Conservation (phyloP, 306 rosid species). For the Lathyrus aphaca region DNA sequence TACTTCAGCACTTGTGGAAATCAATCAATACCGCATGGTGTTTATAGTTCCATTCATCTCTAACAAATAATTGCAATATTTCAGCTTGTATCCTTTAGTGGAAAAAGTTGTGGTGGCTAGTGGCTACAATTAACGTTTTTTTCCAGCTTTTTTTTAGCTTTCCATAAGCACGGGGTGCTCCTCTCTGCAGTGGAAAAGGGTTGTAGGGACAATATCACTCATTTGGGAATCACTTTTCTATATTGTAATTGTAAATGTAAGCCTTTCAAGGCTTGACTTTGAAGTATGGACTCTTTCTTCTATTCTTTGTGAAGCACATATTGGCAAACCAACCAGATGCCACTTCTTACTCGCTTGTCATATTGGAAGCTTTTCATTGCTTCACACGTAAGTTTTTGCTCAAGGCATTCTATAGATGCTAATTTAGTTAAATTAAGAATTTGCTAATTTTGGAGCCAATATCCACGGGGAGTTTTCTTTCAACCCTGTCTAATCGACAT, state of each 20-base stretch:
- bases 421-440: neutral
- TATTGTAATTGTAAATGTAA: slow-evolving; percentile 38
- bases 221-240: slow-evolving; percentile 35
- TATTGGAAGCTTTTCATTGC: slow-evolving; percentile 4
- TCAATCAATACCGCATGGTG: neutral
- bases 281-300: slow-evolving; percentile 10
- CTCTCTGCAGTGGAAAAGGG: slow-evolving; percentile 26
- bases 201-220: slow-evolving; percentile 41
- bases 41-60: slow-evolving; percentile 2
- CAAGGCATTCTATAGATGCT: neutral
- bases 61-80: slow-evolving; percentile 29
- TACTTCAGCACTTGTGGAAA: neutral
- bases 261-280: slow-evolving; percentile 35
- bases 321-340: neutral
- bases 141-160: slow-evolving; percentile 34
- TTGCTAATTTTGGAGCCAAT: neutral
- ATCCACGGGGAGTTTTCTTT: too few relatives aligned
- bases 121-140: slow-evolving; percentile 31
- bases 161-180: slow-evolving; percentile 44
- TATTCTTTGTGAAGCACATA: slow-evolving; percentile 22
- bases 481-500: too few relatives aligned
- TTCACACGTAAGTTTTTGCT: neutral
- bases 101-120: slow-evolving; percentile 29
- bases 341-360: slow-evolving; percentile 29
- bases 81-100: slow-evolving; percentile 33